phyloP scores from a whole-genome alignment of 31 red algal genomes.

The Asparagopsis taxiformis region DNA sequence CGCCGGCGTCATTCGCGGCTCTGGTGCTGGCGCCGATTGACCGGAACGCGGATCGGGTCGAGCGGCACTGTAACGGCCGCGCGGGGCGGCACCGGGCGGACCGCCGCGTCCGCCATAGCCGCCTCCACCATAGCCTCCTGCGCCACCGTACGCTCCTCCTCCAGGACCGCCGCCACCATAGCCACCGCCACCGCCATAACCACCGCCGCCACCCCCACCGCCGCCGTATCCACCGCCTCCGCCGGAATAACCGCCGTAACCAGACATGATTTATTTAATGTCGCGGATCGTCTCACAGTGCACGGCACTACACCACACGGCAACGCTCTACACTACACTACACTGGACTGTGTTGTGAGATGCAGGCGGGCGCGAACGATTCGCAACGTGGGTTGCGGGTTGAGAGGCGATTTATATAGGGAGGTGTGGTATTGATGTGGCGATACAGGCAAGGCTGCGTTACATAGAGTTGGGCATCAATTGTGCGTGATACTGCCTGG shows the following conservation, averaged over 20 bases:
- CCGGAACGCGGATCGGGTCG: constrained; percentile 15
- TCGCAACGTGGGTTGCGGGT: too few species aligned
- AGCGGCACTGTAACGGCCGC: constrained; percentile 12
- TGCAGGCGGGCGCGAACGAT: too few species aligned
- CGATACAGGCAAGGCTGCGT: too few species aligned
- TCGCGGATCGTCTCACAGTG: not conserved
- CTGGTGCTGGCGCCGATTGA: not conserved
- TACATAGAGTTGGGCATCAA: too few species aligned
- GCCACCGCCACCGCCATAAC: constrained; percentile 12
- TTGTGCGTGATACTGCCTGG: too few species aligned
- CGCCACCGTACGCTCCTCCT: constrained; percentile 15
- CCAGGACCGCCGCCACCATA: constrained; percentile 11
- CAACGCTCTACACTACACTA: too few species aligned
- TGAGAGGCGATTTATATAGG: too few species aligned
- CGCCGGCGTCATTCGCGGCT: not conserved
- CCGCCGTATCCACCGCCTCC: constrained; percentile 18
- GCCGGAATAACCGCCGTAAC: not conserved
- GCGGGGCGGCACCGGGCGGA: too few species aligned
- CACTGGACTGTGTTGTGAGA: too few species aligned
- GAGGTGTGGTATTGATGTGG: too few species aligned
- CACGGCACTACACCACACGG: constrained; percentile 14
- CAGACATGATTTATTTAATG: not conserved
- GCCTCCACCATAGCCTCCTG: too few species aligned
- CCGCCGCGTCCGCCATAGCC: too few species aligned
- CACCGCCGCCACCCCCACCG: constrained; percentile 10